phyloP scores from a whole-genome alignment of 2,329 filamentous ascomycete species.

The Fusarium illudens region DNA sequence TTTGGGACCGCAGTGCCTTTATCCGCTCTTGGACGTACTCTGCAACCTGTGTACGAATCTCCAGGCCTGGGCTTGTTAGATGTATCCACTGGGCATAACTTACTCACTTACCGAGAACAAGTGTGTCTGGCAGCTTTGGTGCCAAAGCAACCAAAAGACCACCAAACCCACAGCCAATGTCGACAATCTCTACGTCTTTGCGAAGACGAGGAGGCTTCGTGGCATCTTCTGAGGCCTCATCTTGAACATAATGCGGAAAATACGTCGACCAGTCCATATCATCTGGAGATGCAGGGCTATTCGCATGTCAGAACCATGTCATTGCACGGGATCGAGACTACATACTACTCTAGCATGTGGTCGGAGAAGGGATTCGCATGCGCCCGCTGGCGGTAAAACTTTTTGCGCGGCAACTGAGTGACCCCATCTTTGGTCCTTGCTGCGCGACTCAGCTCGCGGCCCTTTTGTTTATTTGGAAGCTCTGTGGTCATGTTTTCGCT shows the following conservation, averaged over 20 bases:
- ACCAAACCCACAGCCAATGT: slow-evolving; percentile 97
- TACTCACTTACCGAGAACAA: slow-evolving; percentile 75
- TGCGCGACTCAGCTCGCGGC: slow-evolving; percentile 72
- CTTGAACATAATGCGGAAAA: slow-evolving; percentile 76
- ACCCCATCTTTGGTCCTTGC: slow-evolving; percentile 60
- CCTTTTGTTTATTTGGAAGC: slow-evolving; percentile 64
- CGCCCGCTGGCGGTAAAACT: slow-evolving; percentile 93
- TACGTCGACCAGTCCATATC: slow-evolving; percentile 92
- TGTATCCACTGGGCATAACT: background rate
- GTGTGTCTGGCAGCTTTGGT: slow-evolving; percentile 79
- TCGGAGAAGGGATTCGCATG: slow-evolving; percentile 99
- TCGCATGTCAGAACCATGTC: slow-evolving; percentile 21
- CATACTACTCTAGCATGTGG: slow-evolving; percentile 85
- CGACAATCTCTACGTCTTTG: slow-evolving; percentile 86
- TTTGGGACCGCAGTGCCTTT: slow-evolving; percentile 77
- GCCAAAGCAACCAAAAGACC: slow-evolving; percentile 87
- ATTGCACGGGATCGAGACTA: slow-evolving; percentile 7
- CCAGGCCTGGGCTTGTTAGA: slow-evolving; percentile 69
- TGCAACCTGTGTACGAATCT: slow-evolving; percentile 90
- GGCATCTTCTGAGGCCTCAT: slow-evolving; percentile 47
- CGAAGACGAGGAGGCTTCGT: slow-evolving; percentile 41
- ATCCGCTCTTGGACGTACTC: slow-evolving; percentile 91
- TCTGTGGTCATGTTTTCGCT: slow-evolving; percentile 41
- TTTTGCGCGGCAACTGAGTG: slow-evolving; percentile 84
- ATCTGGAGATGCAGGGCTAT: slow-evolving; percentile 77